Base-by-base conservation (phyloP, 176 grass and related monocot species). In the Luzula sylvatica region DNA sequence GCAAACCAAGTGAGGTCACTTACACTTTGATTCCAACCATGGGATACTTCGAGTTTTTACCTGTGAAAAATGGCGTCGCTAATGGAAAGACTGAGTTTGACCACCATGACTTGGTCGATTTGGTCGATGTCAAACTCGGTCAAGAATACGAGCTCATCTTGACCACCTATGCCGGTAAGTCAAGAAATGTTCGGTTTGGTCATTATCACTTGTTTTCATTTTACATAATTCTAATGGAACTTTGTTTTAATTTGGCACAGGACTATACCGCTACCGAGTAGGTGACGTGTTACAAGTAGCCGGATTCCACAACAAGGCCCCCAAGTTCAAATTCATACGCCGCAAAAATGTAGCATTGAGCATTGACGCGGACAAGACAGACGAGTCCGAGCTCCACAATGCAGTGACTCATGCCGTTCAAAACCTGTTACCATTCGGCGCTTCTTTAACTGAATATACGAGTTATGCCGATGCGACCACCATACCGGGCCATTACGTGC, bases 1-100 rank as follows among this genome's bases (percentile, higher is more conserved):
- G 84, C 76, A 89, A 89, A 50, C 90, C 90, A 2, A 53, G 46
- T 27, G 90, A 96, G 25, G 84, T 96, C 14, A 58, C 90, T 0
- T 96, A 96, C 74, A 96, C 90, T 15, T 87, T 96, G 67, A 86
- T 96, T 62, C 90, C 90, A 61, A 82, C 90, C 70, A 89, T 96
- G 84, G 78, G 84, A 66, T 86, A 89, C 72, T 96, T 86, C 40
- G 90, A 96, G 71, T 89, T 96, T 78, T 66, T 96, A 26, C 90
- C 85, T 0, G 27, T 90, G 52, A 38, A 54, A 7, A 26, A 55
- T 32, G 46, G 24, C 48, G 20, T 53, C 39, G 46, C 25, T 32
- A 76, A 76, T 30, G 54, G 55, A 23, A 63, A 44, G 15, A 42
- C 50, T 26, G 81, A 88, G 51, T 59, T 72, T 14, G 74, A 75